Evolutionary conservation across 2,329 filamentous ascomycete species (phyloP).

Genomic region (Penicillium olsonii): DNA sequence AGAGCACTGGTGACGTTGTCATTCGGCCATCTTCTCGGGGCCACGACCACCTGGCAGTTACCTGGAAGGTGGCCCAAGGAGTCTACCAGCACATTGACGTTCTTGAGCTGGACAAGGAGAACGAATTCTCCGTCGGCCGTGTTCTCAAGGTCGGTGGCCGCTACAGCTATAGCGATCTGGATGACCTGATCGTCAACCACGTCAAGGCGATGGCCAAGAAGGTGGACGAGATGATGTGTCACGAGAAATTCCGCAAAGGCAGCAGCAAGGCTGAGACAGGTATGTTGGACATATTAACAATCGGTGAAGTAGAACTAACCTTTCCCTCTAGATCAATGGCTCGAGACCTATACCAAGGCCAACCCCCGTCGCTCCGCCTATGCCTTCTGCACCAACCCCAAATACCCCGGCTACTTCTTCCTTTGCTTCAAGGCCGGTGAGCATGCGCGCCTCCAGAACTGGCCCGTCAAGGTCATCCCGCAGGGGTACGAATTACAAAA

Average conservation of each 20-base stretch:
- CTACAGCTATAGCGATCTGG: conserved; percentile 91
- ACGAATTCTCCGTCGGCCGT: conserved; percentile 89
- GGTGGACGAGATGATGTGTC: conserved; percentile 90
- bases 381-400: conserved; percentile 90
- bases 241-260: conserved; percentile 89
- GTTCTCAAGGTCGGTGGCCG: conserved; percentile 83
- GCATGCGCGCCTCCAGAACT: conserved; percentile 70
- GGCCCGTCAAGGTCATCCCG: conserved; percentile 87
- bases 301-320: not conserved
- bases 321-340: conserved; percentile 74
- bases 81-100: conserved; percentile 99
- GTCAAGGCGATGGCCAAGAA: conserved; percentile 98
- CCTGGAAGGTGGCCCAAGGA: conserved; percentile 95
- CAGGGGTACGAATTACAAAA: conserved; percentile 90
- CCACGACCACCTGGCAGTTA: conserved; percentile 90
- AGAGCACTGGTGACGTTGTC: conserved; percentile 84
- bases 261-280: conserved; percentile 80
- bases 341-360: conserved; percentile 92
- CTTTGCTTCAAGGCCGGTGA: conserved; percentile 94
- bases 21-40: conserved; percentile 95
- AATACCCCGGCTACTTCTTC: conserved; percentile 91
- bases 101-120: conserved; percentile 93
- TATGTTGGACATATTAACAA: conserved; percentile 52
- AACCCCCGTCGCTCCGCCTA: conserved; percentile 94
- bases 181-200: conserved; percentile 95